A percentile compares a stretch with the other conserved stretches of the same genome.
These are phyloP conservation scores for Millerozyma miso DNA, from an alignment of 805 yeast genomes.

Conservation along the genomic window DNA sequence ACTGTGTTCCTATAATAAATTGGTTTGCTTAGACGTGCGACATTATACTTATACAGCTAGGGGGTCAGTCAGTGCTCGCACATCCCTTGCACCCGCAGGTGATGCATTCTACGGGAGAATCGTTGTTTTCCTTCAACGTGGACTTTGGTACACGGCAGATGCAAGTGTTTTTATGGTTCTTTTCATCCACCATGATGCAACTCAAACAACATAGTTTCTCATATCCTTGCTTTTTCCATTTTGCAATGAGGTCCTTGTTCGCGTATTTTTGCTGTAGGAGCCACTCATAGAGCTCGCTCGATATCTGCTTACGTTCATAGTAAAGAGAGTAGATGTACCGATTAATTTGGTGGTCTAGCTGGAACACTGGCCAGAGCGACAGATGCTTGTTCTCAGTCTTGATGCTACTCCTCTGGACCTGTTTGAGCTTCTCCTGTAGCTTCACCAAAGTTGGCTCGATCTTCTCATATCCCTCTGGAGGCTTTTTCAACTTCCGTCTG, in stretches of 20 bases:
- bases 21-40: no score
- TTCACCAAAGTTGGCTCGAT: slow-evolving; percentile 63
- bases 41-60: no score
- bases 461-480: slow-evolving; percentile 73
- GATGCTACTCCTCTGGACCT: slow-evolving; percentile 28
- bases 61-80: slow-evolving; percentile 70
- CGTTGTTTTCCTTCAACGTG: slow-evolving; percentile 33
- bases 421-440: slow-evolving; percentile 55
- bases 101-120: slow-evolving; percentile 48
- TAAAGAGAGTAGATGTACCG: slow-evolving; percentile 71
- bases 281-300: slow-evolving; percentile 69
- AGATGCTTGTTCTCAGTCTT: slow-evolving; percentile 51
- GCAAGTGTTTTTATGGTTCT: slow-evolving; percentile 61
- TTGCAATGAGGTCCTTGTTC: slow-evolving; percentile 71
- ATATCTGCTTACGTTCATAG: slow-evolving; percentile 65
- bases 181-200: slow-evolving; percentile 65
- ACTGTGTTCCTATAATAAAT: neutral
- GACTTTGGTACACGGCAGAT: slow-evolving; percentile 81
- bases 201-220: slow-evolving; percentile 79
- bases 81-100: slow-evolving; percentile 88
- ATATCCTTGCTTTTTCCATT: slow-evolving; percentile 79
- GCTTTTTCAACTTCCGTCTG: slow-evolving; percentile 38
- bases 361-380: slow-evolving; percentile 65
- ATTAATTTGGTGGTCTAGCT: slow-evolving; percentile 69
- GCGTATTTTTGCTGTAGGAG: slow-evolving; percentile 61